Evolutionary conservation across 805 yeast genomes (phyloP).

Genomic region (Candida dajiaensis): DNA sequence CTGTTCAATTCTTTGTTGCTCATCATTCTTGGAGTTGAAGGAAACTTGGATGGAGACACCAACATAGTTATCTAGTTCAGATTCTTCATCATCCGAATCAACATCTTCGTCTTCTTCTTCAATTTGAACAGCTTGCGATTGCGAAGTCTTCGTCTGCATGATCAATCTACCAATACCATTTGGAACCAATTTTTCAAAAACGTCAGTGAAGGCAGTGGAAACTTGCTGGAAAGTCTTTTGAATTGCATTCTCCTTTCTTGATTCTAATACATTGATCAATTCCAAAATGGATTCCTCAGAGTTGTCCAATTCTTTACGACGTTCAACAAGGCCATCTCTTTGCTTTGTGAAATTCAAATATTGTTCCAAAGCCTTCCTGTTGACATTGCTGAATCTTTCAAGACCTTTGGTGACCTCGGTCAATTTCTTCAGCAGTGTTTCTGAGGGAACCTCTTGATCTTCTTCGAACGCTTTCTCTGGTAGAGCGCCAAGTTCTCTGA

Average conservation of each 20-base stretch:
- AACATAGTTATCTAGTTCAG: conserved; percentile 44
- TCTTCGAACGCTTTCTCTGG: conserved; percentile 75
- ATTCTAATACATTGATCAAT: conserved; percentile 62
- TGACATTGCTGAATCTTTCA: conserved; percentile 66
- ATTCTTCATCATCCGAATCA: conserved; percentile 16
- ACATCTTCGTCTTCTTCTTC: conserved; percentile 19
- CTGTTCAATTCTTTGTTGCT: conserved; percentile 84
- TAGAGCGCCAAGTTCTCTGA: conserved; percentile 80
- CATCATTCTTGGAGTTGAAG: conserved; percentile 79
- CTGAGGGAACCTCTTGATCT: conserved; percentile 41
- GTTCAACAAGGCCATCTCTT: conserved; percentile 54
- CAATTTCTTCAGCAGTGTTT: conserved; percentile 46
- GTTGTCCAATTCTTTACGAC: conserved; percentile 62
- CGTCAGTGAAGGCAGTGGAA: conserved; percentile 61
- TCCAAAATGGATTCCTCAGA: conserved; percentile 71
- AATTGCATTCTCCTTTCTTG: conserved; percentile 80
- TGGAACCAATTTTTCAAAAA: conserved; percentile 81
- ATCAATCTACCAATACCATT: conserved; percentile 70
- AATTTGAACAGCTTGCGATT: conserved; percentile 13
- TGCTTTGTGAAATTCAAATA: conserved; percentile 67
- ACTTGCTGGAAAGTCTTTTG: conserved; percentile 72
- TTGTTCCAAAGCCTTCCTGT: conserved; percentile 87
- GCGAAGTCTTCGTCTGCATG: conserved; percentile 35
- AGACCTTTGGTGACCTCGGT: conserved; percentile 52
- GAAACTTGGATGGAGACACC: conserved; percentile 89